Base-by-base conservation (phyloP, 208 protist species). In the Willaertia magna region DNA sequence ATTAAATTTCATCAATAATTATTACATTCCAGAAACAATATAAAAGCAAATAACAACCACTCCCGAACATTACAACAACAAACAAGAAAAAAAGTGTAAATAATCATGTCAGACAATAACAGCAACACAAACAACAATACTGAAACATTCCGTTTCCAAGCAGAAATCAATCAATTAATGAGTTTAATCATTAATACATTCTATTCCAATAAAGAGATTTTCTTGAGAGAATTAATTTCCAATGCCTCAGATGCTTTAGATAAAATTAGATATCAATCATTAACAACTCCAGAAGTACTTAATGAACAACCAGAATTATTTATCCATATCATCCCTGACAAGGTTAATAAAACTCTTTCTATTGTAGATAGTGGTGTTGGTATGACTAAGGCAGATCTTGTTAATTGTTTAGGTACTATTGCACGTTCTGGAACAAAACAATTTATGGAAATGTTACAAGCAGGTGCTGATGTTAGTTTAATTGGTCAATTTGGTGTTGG, bases 401-500 rank as follows among this genome's bases (percentile, higher is more conserved):
- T 99, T 74, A 98, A 98, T 91, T 98, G 98, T 93, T 93, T 99
- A 18, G 98, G 98, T 89, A 99, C 97, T 74, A 99, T 99, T 90
- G 98, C 98, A 44, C 89, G 94, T 86, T 99, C 97, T 59, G 98
- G 98, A 87, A 99, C 97, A 55, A 99, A 98, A 91, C 89, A 91
- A n/a, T 99, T 99, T 91, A 98, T 99, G 96, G 96, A 99, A 92
- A 95, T 95, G 39, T 92, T 99, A 34, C 88, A 93, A 95, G 3
- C 91, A 83, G 96, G 97, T 79, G 97, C 95, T 85, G 97, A 99
- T 89, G 93, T 99, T 78, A 94, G 89, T 90, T 98, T 99, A 94
- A 99, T 99, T 89, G 98, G 98, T 87, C 98, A 99, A 93, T 99
- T 99, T 89, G 98, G 98, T 96, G 98, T 99, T 79, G 98, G 98